Evolutionary conservation across 1,284 basidiomycete genomes (phyloP).

Genomic region (Apiotrichum akiyoshidainum): DNA sequence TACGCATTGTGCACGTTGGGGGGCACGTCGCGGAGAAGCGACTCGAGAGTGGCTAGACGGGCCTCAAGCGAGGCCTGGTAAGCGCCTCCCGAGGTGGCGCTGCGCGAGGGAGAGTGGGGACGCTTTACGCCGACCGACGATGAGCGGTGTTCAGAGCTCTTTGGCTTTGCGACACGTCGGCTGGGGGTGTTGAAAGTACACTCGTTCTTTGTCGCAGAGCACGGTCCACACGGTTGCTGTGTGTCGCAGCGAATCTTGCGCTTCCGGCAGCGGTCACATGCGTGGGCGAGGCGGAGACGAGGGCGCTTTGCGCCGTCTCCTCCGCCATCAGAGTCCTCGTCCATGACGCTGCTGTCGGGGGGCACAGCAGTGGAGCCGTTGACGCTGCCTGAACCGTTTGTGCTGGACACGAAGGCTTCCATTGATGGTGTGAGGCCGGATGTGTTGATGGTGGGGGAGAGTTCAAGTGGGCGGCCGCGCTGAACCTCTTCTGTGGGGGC

Average conservation of each 20-base stretch:
- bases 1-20: constrained; percentile 51
- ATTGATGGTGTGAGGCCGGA: constrained; percentile 3
- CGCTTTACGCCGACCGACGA: constrained; percentile 29
- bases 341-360: constrained; percentile 3
- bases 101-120: constrained; percentile 29
- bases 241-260: constrained; percentile 51
- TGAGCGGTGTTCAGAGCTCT: constrained; percentile 19
- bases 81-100: constrained; percentile 2
- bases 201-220: constrained; percentile 46
- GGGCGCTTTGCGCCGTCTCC: constrained; percentile 43
- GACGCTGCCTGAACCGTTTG: background rate
- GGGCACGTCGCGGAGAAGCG: constrained; percentile 49
- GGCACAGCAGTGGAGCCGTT: background rate
- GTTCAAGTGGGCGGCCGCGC: constrained; percentile 1
- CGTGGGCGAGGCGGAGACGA: constrained; percentile 46
- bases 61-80: constrained; percentile 46
- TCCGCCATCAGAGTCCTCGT: constrained; percentile 22
- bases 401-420: background rate
- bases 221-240: constrained; percentile 51
- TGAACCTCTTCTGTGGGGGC: constrained; percentile 12
- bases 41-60: constrained; percentile 48
- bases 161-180: constrained; percentile 44
- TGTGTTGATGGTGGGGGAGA: background rate
- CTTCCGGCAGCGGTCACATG: constrained; percentile 46
- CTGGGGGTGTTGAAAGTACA: constrained; percentile 53